Percentiles rank a stretch among this genome's conserved stretches.
phyloP scores from a whole-genome alignment of 2,329 filamentous ascomycete species.

The Aspergillus glaucus region DNA sequence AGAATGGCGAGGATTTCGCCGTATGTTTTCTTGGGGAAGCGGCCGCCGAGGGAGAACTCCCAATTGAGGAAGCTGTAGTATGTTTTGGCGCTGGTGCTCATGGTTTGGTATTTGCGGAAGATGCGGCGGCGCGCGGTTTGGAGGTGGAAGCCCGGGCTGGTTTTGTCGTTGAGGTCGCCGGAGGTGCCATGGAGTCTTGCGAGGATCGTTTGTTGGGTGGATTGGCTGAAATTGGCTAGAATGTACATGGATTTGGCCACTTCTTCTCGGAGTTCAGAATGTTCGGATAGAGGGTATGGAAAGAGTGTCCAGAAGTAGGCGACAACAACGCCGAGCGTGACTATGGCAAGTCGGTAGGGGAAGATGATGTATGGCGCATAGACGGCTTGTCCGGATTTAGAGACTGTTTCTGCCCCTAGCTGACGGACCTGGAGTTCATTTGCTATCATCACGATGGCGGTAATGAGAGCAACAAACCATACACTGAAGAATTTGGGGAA shows the following conservation, averaged over 20 bases:
- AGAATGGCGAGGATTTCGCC: background rate
- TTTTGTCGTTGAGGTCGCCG: background rate
- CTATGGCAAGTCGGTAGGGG: background rate
- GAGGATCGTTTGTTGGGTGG: background rate
- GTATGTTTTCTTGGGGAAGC: background rate
- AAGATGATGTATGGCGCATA: background rate
- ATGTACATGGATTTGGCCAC: background rate
- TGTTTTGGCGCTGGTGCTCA: background rate
- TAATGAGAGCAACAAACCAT: background rate
- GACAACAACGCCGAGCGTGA: background rate
- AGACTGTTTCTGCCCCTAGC: background rate
- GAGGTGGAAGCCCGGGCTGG: background rate
- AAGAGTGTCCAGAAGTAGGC: slow-evolving; percentile 1
- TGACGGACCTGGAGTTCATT: background rate
- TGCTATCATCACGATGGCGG: background rate
- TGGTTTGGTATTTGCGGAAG: background rate
- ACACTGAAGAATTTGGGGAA: background rate
- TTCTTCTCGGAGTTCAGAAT: background rate
- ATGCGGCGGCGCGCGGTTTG: background rate
- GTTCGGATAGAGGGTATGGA: background rate
- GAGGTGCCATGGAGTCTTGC: background rate
- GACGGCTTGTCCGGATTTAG: background rate
- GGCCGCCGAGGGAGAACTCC: background rate
- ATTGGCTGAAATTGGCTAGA: background rate
- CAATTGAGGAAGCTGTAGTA: background rate